Evolutionary conservation across 1,284 basidiomycete species (phyloP).

Genomic region (Naganishia albida): DNA sequence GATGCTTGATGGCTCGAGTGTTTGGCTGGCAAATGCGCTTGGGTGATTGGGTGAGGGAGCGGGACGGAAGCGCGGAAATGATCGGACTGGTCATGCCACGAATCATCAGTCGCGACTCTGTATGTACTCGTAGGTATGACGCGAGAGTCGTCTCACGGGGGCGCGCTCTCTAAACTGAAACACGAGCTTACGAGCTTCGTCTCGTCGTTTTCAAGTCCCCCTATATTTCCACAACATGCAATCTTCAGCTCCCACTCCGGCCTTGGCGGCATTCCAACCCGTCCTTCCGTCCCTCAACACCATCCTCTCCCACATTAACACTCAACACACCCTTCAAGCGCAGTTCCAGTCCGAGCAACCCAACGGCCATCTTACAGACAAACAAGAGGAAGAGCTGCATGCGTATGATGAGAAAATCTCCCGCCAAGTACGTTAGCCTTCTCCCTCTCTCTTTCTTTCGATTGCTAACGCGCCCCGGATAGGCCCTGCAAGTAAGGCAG

Average conservation of each 20-base stretch:
- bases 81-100: neutral
- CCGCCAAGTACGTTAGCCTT: neutral
- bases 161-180: too few relatives aligned
- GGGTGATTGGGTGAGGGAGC: neutral
- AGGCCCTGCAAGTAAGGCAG: constrained; percentile 1
- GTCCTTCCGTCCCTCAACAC: neutral
- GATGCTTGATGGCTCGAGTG: neutral
- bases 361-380: neutral
- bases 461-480: neutral
- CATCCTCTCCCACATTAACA: constrained; percentile 11
- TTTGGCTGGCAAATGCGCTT: neutral
- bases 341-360: neutral
- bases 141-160: too few relatives aligned
- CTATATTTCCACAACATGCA: too few relatives aligned
- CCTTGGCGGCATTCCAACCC: neutral
- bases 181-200: too few relatives aligned
- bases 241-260: too few relatives aligned
- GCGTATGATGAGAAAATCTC: constrained; percentile 6
- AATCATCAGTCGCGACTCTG: neutral
- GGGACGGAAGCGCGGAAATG: neutral
- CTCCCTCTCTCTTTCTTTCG: neutral
- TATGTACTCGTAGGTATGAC: too few relatives aligned
- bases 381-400: neutral
- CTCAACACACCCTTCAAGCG: neutral
- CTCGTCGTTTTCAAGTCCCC: too few relatives aligned